Base-by-base conservation (phyloP, 495 filamentous ascomycete species). In the Penicillium soppii region DNA sequence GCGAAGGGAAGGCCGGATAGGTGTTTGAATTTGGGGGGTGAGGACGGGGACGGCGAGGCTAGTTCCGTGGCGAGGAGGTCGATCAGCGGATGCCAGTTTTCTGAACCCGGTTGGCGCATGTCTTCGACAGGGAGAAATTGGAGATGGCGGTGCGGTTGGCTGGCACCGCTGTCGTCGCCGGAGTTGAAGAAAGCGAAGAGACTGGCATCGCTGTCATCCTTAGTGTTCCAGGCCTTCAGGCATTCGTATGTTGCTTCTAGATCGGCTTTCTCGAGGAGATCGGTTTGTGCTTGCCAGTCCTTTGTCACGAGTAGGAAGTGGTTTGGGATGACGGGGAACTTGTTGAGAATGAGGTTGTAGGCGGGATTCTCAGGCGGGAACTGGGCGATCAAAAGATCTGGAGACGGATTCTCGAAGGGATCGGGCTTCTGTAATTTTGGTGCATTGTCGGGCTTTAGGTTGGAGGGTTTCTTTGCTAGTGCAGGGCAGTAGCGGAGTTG, bases 141-240 rank as follows among this genome's bases (percentile, higher is more conserved):
- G 3, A 95, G 51, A 58, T 95, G 90, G 15, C 90, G 71, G 66
- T 92, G 90, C 1, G 87, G 80, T 66, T 95, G 89, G 45, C 83
- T 87, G 5, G 89, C 88, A 0, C 90, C 90, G n/a, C 84, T 89
- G 42, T 86, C 75, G 1, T 78, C 68, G 8, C 90, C 90, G 22
- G 84, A 89, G 58, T 95, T 95, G 75, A 91, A 95, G 67, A 94
- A 95, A 10, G 83, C 87, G 59, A 85, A 92, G 1, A 95, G 67
- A 41, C 66, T 56, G n/a, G n/a, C n/a, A 32, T 45, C 52, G n/a
- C 29, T 5, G 9, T 7, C 48, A 33, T 16, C 8, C 13, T 40
- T 23, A 10, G 49, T 27, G 20, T 65, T 66, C 76, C 89, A 95
- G 15, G 77, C 78, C 39, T 77, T 69, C 21, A 95, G 65, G 59